Evolutionary conservation across 2,329 filamentous ascomycete genomes (phyloP).

Genomic region (Aureobasidium sp.): DNA sequence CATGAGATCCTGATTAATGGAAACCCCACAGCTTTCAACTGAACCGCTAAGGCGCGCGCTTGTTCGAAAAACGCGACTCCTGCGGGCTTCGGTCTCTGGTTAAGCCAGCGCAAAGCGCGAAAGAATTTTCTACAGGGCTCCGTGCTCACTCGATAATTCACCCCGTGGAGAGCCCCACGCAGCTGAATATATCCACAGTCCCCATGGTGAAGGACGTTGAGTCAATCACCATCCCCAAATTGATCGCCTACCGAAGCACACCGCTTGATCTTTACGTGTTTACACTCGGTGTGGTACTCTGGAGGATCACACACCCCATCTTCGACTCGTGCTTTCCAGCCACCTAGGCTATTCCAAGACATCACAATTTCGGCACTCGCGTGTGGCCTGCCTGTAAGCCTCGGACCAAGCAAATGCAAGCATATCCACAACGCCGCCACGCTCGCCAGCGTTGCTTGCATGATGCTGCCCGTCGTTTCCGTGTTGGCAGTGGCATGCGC

Average conservation of each 20-base stretch:
- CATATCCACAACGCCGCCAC: constrained; percentile 3
- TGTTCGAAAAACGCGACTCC: neutral
- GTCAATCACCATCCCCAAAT: neutral
- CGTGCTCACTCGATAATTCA: neutral
- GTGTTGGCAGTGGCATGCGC: neutral
- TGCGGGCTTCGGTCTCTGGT: neutral
- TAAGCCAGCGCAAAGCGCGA: neutral
- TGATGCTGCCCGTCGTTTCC: neutral
- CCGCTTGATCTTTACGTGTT: constrained; percentile 5
- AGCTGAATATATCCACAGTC: neutral
- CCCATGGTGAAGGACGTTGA: constrained; percentile 7
- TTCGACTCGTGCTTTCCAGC: constrained; percentile 6
- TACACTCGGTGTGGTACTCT: neutral
- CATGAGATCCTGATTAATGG: neutral
- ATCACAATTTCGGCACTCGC: constrained; percentile 8
- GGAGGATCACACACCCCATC: constrained; percentile 4
- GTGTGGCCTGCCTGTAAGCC: neutral
- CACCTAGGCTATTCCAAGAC: neutral
- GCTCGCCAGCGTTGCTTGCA: constrained; percentile 8
- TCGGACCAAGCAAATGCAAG: constrained; percentile 6
- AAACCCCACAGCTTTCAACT: neutral
- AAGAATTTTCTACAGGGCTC: constrained; percentile 2
- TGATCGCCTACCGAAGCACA: constrained; percentile 3
- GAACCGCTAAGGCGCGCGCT: neutral
- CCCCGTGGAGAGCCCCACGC: constrained; percentile 9